These are phyloP conservation scores for Coemansia sp. DNA, from an alignment of 192 early-diverging fungal genomes.

Conservation along the genomic window DNA sequence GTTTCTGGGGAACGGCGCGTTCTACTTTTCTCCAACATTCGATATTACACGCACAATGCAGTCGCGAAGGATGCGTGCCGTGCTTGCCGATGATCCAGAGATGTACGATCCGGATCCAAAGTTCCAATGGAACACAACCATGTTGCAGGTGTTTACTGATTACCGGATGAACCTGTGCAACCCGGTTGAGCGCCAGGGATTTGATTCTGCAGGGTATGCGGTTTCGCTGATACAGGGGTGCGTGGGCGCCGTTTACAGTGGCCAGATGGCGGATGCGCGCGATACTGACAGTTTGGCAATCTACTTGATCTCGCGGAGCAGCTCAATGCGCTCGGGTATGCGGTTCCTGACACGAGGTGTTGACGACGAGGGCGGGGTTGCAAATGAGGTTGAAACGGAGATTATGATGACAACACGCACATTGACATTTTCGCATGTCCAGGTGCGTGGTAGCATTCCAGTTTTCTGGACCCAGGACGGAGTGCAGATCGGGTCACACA, in stretches of 20 bases:
- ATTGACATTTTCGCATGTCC: conserved; percentile 73
- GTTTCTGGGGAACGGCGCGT: conserved; percentile 82
- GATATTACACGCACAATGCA: conserved; percentile 86
- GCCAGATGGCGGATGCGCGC: background rate
- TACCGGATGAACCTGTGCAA: conserved; percentile 77
- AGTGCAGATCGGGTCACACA: conserved; percentile 79
- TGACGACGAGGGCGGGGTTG: conserved; percentile 93
- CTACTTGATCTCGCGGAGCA: conserved; percentile 49
- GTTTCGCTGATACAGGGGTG: conserved; percentile 57
- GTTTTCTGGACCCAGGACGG: conserved; percentile 98
- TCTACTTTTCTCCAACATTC: conserved; percentile 88
- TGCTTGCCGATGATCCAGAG: conserved; percentile 40
- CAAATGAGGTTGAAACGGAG: conserved; percentile 99
- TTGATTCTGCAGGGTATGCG: conserved; percentile 77
- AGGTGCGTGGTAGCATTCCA: conserved; percentile 85
- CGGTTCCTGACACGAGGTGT: conserved; percentile 93
- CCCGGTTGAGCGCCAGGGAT: conserved; percentile 58
- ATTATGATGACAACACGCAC: conserved; percentile 64
- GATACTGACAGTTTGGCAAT: conserved; percentile 17
- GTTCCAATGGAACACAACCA: conserved; percentile 91
- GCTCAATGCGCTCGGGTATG: conserved; percentile 71
- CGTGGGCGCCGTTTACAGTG: conserved; percentile 30
- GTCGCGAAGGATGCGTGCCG: conserved; percentile 57
- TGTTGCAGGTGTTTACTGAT: conserved; percentile 77
- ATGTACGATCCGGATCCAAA: conserved; percentile 59